Percentiles rank a stretch among this genome's conserved stretches.
Evolutionary conservation across 2,329 filamentous ascomycete genomes (phyloP).

Genomic region (Penicillium brevicompactum): DNA sequence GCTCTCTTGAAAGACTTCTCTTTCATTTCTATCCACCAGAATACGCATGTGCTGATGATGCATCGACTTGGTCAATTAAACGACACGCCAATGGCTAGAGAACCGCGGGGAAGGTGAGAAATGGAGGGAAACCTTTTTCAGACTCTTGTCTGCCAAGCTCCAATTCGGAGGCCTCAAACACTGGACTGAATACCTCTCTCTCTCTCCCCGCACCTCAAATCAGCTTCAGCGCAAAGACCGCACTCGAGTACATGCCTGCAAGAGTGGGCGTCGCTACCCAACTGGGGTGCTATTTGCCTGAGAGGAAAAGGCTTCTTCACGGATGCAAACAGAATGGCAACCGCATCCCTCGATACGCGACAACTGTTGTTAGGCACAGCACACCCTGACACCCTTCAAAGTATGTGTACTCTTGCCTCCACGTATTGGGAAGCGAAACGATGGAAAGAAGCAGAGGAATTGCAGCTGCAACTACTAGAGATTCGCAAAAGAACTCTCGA

Average conservation of each 20-base stretch:
- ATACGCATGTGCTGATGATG: slow-evolving; percentile 22
- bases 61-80: slow-evolving; percentile 29
- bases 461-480: neutral
- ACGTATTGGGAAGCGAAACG: neutral
- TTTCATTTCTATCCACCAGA: slow-evolving; percentile 16
- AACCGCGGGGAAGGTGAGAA: slow-evolving; percentile 20
- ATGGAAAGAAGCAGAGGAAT: neutral
- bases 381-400: neutral
- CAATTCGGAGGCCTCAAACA: slow-evolving; percentile 24
- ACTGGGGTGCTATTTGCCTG: slow-evolving; percentile 2
- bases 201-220: slow-evolving; percentile 29
- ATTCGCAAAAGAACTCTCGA: neutral
- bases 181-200: slow-evolving; percentile 23
- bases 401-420: neutral
- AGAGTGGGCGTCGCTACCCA: neutral
- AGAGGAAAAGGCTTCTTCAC: neutral
- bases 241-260: neutral
- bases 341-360: neutral
- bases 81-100: slow-evolving; percentile 29
- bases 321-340: neutral
- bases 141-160: slow-evolving; percentile 18
- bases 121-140: slow-evolving; percentile 28
- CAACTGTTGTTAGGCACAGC: neutral
- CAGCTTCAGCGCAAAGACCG: slow-evolving; percentile 10
- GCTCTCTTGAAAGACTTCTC: slow-evolving; percentile 20